Evolutionary conservation across 2,329 filamentous ascomycete genomes (phyloP).

Genomic region (Hypoxylon sp.): DNA sequence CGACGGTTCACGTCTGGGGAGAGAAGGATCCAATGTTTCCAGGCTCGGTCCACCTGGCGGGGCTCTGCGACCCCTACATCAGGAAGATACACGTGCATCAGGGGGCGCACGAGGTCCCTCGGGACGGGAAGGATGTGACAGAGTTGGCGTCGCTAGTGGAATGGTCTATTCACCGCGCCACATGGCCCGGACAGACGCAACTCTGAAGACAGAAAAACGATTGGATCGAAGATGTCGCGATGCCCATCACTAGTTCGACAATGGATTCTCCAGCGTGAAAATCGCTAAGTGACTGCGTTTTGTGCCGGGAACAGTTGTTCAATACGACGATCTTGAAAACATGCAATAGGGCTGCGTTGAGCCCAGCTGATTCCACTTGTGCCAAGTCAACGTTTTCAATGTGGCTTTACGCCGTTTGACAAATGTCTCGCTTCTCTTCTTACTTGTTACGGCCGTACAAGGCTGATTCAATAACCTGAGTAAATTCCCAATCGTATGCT

Average conservation of each 20-base stretch:
- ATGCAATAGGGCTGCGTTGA: not conserved
- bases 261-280: not conserved
- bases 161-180: constrained; percentile 45
- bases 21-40: constrained; percentile 45
- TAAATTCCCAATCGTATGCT: not conserved
- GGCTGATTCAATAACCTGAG: not conserved
- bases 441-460: not conserved
- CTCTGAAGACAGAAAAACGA: constrained; percentile 17
- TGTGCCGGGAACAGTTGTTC: too few species aligned
- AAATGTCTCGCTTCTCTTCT: not conserved
- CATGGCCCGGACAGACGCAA: constrained; percentile 45
- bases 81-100: constrained; percentile 44
- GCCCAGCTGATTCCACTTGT: too few species aligned
- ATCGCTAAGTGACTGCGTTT: not conserved
- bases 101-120: constrained; percentile 39
- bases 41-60: constrained; percentile 45
- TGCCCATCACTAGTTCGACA: not conserved
- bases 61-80: constrained; percentile 50
- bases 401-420: not conserved
- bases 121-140: constrained; percentile 31
- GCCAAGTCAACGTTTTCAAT: not conserved
- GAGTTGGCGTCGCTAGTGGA: constrained; percentile 40
- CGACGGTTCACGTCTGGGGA: constrained; percentile 48
- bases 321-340: not conserved
- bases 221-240: not conserved